A percentile compares a stretch with the other conserved stretches of the same genome.
These are phyloP conservation scores for Exobasidium rhododendri DNA, from an alignment of 1,284 basidiomycete species.

Conservation along the genomic window DNA sequence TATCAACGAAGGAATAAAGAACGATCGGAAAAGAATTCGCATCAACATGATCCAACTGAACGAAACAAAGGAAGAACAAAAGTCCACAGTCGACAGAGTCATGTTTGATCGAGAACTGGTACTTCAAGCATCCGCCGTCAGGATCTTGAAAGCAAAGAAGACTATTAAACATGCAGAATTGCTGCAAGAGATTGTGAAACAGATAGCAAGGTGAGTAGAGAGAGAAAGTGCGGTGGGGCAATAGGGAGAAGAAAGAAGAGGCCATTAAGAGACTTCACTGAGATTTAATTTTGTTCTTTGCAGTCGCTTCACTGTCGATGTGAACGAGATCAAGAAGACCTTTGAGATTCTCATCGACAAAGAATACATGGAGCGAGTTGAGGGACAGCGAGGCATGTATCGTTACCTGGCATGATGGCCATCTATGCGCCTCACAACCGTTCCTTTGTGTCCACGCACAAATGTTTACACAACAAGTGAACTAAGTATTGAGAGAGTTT, in stretches of 20 bases:
- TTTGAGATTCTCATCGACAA: slow-evolving; percentile 53
- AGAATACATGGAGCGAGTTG: slow-evolving; percentile 35
- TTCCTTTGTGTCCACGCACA: too few relatives aligned
- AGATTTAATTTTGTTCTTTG: background rate
- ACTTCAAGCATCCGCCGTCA: slow-evolving; percentile 79
- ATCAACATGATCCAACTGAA: slow-evolving; percentile 96
- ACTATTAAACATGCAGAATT: slow-evolving; percentile 47
- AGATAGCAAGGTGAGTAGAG: slow-evolving; percentile 29
- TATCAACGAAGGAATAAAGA: slow-evolving; percentile 80
- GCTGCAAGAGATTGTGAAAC: slow-evolving; percentile 44
- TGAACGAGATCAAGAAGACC: slow-evolving; percentile 51
- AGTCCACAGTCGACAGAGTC: slow-evolving; percentile 76
- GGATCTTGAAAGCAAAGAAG: slow-evolving; percentile 52
- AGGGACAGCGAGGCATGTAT: slow-evolving; percentile 46
- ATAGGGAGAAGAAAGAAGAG: background rate
- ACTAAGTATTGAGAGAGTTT: too few relatives aligned
- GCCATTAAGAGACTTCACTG: background rate
- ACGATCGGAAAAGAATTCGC: slow-evolving; percentile 74
- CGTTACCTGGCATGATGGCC: slow-evolving; percentile 45
- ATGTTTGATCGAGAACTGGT: slow-evolving; percentile 80
- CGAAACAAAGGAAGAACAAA: slow-evolving; percentile 84
- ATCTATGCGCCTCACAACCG: background rate
- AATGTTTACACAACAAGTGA: too few relatives aligned
- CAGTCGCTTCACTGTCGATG: slow-evolving; percentile 38
- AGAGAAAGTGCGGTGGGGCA: slow-evolving; percentile 17